Conservation (phyloP, 371 early-diverging fungal species). For the Globomyces sp. region DNA sequence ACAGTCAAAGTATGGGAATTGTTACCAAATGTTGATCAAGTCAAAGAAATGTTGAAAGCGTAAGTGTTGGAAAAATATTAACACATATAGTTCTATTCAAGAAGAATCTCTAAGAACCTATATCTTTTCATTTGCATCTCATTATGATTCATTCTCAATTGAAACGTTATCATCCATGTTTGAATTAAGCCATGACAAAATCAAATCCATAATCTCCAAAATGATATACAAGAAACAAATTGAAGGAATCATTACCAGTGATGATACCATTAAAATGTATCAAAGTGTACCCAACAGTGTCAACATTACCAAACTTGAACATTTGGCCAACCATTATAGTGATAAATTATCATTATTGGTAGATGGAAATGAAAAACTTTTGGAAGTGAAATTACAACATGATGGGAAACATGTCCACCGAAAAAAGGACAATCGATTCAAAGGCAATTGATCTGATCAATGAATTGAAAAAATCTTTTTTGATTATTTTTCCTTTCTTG, state of each 20-base stretch:
- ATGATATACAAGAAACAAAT: constrained; percentile 94
- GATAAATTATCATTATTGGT: constrained; percentile 86
- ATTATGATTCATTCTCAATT: constrained; percentile 85
- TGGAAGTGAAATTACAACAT: constrained; percentile 42
- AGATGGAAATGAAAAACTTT: constrained; percentile 87
- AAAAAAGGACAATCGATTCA: no score
- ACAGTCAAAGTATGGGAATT: constrained; percentile 95
- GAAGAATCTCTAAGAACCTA: constrained; percentile 95
- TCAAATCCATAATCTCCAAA: constrained; percentile 78
- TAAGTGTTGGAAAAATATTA: constrained; percentile 9
- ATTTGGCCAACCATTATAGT: constrained; percentile 77
- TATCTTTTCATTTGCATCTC: constrained; percentile 84
- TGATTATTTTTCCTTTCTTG: not conserved
- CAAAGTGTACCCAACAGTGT: constrained; percentile 65
- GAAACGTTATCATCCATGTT: constrained; percentile 83
- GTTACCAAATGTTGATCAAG: constrained; percentile 68
- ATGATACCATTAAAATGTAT: constrained; percentile 67
- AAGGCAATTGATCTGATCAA: no score
- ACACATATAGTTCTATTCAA: constrained; percentile 70
- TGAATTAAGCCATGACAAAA: constrained; percentile 64
- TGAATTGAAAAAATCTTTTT: not conserved
- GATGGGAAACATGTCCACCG: no score
- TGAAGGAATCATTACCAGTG: constrained; percentile 39
- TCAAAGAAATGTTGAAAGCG: constrained; percentile 87
- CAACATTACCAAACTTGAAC: constrained; percentile 81